phyloP scores from a whole-genome alignment of 1,139 yeast genomes.

The Candida frijolesensis region DNA sequence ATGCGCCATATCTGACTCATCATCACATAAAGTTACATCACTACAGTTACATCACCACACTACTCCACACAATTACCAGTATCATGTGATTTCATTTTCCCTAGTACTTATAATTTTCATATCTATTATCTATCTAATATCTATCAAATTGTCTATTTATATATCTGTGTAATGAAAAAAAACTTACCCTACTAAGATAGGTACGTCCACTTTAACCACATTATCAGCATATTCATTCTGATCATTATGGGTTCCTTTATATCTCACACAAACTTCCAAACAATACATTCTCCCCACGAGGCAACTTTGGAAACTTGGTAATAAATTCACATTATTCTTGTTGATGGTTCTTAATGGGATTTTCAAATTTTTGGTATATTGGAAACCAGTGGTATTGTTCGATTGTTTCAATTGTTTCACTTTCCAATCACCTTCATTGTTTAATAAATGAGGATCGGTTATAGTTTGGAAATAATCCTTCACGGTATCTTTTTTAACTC shows the following conservation, averaged over 20 bases:
- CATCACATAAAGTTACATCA: background rate
- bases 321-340: conserved; percentile 41
- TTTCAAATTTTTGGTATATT: conserved; percentile 32
- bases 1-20: conserved; percentile 17
- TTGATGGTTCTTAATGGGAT: conserved; percentile 37
- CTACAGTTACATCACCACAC: background rate
- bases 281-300: conserved; percentile 46
- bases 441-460: conserved; percentile 24
- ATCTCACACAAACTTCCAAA: conserved; percentile 41
- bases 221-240: conserved; percentile 39
- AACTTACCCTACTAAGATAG: conserved; percentile 40
- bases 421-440: conserved; percentile 33
- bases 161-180: background rate
- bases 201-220: conserved; percentile 41
- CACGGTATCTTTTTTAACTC: conserved; percentile 45
- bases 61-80: too few species aligned
- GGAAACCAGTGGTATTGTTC: conserved; percentile 15
- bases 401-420: conserved; percentile 21
- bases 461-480: conserved; percentile 38
- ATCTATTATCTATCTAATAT: conserved; percentile 1
- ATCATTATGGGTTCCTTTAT: conserved; percentile 41
- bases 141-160: background rate
- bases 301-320: conserved; percentile 49
- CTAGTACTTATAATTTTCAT: background rate
- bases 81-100: background rate